Evolutionary conservation across 768 basidiomycete genomes (phyloP), one percentile per base, ranked within the genome.

Genomic region (Mrakia hoshinonis): DNA sequence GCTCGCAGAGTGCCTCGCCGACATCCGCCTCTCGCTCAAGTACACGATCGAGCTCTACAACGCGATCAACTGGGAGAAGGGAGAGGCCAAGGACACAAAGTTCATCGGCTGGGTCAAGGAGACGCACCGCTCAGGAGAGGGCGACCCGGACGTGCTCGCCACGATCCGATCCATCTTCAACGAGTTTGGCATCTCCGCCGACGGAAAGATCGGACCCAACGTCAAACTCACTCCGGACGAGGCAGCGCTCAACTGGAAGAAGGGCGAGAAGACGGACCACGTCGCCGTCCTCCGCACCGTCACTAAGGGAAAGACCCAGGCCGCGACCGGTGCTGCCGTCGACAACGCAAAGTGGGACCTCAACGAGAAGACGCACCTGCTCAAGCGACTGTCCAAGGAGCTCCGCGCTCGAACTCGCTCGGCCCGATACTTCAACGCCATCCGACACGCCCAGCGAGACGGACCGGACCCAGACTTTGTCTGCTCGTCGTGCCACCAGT

Each of bases 341-440:
- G 75, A 75, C 12, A 89, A 87, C 67, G 81, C 82, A 36, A 83
- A 85, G 60, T 92, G 90, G 90, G 86, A 85, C 47, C 88, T 91
- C 76, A 87, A 92, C 43, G 91, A 94, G 79, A 85, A 90, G 76
- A 88, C 90, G 1, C 92, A 95, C 78, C 86, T 88, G 58, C 88
- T 95, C 69, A 86, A 92, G 58, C 85, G 87, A 61, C 81, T 96
- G 58, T 86, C 86, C 43, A 93, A 92, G 79, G 94, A 96, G 79
- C 85, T 95, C 64, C 87, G 91, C 34, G 92, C 91, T 38, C 89
- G 93, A 62, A 86, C 91, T 61, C 87, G 93, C 54, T 96, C 93
- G 2, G 83, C 91, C 46, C 89, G 93, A 54, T 96, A 92, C 81
- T 96, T 97, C 82, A 90, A 85, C 9, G 89, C 89, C 66, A 91